phyloP scores from a whole-genome alignment of 805 yeast genomes.

The Lipomyces starkeyi region DNA sequence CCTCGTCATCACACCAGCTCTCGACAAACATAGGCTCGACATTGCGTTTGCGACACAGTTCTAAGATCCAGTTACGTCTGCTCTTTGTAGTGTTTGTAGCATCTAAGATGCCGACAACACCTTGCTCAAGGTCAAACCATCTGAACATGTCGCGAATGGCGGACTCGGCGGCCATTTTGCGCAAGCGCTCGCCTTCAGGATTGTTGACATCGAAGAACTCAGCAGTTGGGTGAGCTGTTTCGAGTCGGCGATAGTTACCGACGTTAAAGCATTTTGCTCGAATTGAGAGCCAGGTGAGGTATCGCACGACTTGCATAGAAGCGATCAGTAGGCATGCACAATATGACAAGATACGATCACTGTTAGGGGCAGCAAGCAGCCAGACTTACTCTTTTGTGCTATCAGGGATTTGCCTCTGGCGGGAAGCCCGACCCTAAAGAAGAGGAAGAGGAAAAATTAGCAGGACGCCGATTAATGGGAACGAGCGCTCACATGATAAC shows the following conservation, averaged over 20 bases:
- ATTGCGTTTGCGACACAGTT: constrained; percentile 62
- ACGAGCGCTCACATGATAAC: constrained; percentile 61
- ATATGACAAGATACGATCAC: neutral
- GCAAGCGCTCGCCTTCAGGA: constrained; percentile 63
- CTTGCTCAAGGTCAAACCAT: constrained; percentile 82
- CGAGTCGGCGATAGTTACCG: constrained; percentile 78
- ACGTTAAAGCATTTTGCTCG: constrained; percentile 87
- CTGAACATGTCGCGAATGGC: constrained; percentile 82
- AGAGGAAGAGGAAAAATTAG: neutral
- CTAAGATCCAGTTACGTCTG: constrained; percentile 68
- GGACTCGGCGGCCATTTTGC: constrained; percentile 70
- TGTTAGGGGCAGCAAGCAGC: neutral
- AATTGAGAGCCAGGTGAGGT: constrained; percentile 89
- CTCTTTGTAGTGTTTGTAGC: constrained; percentile 86
- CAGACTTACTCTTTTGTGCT: constrained; percentile 73
- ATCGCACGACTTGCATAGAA: constrained; percentile 68
- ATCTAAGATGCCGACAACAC: constrained; percentile 91
- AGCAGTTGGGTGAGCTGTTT: constrained; percentile 69
- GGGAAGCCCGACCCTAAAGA: constrained; percentile 51
- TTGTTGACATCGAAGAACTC: constrained; percentile 77
- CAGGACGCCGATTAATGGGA: neutral
- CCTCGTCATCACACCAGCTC: constrained; percentile 85
- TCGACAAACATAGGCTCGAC: constrained; percentile 93
- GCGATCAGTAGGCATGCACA: neutral
- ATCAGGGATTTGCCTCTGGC: constrained; percentile 90